phyloP scores from a whole-genome alignment of 495 filamentous ascomycete genomes.

The Sphaerosporella brunnea region DNA sequence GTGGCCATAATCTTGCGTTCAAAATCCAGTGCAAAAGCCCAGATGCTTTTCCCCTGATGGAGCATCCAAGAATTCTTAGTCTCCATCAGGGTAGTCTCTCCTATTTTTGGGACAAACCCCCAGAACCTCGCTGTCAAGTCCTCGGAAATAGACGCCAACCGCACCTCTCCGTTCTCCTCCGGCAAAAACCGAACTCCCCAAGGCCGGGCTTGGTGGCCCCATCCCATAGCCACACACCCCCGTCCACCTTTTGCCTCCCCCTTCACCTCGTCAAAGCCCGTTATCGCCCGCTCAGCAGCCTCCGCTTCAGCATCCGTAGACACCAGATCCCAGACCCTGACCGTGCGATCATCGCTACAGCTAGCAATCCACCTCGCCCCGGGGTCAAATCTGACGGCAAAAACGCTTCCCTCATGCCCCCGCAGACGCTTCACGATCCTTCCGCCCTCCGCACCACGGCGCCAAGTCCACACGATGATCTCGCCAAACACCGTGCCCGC shows the following conservation, averaged over 20 bases:
- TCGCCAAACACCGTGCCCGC: constrained; percentile 89
- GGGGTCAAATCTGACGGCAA: constrained; percentile 47
- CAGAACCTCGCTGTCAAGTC: constrained; percentile 57
- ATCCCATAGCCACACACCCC: constrained; percentile 42
- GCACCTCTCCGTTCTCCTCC: constrained; percentile 20
- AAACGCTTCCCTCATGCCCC: constrained; percentile 88
- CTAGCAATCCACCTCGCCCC: constrained; percentile 52
- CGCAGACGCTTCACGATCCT: constrained; percentile 54
- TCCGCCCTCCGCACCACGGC: constrained; percentile 8
- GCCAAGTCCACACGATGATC: constrained; percentile 54
- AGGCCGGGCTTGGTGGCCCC: constrained; percentile 77
- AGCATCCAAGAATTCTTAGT: constrained; percentile 37
- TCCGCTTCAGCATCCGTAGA: constrained; percentile 24
- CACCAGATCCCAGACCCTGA: constrained; percentile 74
- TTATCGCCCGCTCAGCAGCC: constrained; percentile 29
- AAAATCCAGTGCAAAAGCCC: constrained; percentile 43
- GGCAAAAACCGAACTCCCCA: constrained; percentile 61
- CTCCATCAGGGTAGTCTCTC: constrained; percentile 25
- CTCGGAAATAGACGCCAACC: constrained; percentile 60
- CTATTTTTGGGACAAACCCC: constrained; percentile 32
- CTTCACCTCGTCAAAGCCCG: constrained; percentile 4
- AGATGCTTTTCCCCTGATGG: constrained; percentile 84
- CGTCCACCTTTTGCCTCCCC: constrained; percentile 5
- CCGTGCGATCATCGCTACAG: constrained; percentile 87
- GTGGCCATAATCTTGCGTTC: constrained; percentile 40